A percentile compares a stretch with the other conserved stretches of the same genome.
These are phyloP conservation scores for Populus deltoides DNA, from an alignment of 345 rosid species.

Conservation along the genomic window DNA sequence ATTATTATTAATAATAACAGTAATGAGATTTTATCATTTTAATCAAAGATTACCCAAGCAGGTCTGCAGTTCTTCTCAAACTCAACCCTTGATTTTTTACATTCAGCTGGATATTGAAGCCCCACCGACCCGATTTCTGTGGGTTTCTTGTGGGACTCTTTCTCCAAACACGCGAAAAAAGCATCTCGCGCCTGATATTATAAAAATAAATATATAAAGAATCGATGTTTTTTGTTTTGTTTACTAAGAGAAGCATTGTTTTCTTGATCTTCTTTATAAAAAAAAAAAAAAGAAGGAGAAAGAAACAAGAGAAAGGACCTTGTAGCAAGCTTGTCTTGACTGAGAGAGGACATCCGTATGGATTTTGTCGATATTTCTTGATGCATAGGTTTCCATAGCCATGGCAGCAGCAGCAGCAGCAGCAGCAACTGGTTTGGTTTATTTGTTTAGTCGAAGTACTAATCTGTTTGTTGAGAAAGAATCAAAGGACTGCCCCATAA, in stretches of 20 bases:
- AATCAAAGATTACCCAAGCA: conserved; percentile 56
- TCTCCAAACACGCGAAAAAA: conserved; percentile 69
- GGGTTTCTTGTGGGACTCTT: conserved; percentile 61
- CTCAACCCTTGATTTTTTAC: conserved; percentile 52
- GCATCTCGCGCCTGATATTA: conserved; percentile 63
- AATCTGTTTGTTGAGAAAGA: no score
- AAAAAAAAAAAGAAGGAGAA: background rate
- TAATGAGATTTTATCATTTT: background rate
- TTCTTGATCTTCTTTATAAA: background rate
- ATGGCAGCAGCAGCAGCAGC: background rate
- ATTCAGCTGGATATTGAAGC: conserved; percentile 62
- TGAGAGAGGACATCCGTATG: conserved; percentile 65
- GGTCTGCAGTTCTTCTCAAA: conserved; percentile 50
- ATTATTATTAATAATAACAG: no score
- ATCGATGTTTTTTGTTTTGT: no score
- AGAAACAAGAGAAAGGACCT: conserved; percentile 28
- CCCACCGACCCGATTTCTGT: conserved; percentile 79
- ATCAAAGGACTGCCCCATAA: no score
- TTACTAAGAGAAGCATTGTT: background rate
- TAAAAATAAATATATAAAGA: background rate
- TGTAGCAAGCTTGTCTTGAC: conserved; percentile 77
- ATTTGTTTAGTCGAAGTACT: no score
- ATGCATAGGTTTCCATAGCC: conserved; percentile 40
- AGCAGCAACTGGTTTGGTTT: background rate
- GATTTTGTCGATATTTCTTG: conserved; percentile 50